Evolutionary conservation across 1,284 basidiomycete species (phyloP).

Genomic region (Agaricales sp.): DNA sequence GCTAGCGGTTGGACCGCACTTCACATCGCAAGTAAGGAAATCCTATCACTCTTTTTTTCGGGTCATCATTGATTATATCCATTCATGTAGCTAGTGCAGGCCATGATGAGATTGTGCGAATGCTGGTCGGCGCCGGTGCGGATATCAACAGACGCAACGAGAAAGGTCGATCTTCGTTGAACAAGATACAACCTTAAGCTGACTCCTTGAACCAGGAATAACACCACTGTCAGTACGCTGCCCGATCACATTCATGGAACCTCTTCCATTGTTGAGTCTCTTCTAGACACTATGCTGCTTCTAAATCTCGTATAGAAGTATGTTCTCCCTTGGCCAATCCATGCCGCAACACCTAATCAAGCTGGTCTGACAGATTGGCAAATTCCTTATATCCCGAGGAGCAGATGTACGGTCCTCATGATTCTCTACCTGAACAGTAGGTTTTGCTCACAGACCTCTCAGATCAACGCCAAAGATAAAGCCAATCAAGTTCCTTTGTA

Average conservation of each 20-base stretch:
- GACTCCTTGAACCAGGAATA: constrained; percentile 39
- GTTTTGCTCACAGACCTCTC: constrained; percentile 13
- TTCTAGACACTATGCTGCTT: constrained; percentile 86
- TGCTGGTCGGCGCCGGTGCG: constrained; percentile 79
- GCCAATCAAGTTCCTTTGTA: constrained; percentile 86
- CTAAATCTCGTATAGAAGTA: constrained; percentile 83
- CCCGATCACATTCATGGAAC: not conserved
- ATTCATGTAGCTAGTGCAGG: constrained; percentile 66
- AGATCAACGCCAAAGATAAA: constrained; percentile 89
- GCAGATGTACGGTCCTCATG: constrained; percentile 59
- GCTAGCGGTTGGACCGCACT: constrained; percentile 78
- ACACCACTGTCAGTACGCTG: constrained; percentile 81
- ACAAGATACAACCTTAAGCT: not conserved
- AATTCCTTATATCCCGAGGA: constrained; percentile 72
- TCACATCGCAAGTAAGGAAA: constrained; percentile 74
- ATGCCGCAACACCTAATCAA: constrained; percentile 20
- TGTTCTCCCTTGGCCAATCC: constrained; percentile 24
- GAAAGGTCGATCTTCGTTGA: not conserved
- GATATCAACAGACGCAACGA: constrained; percentile 51
- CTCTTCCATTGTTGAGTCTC: constrained; percentile 8
- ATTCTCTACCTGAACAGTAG: constrained; percentile 1
- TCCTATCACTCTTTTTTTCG: constrained; percentile 5
- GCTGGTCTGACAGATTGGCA: constrained; percentile 61
- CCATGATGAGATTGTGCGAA: constrained; percentile 65
- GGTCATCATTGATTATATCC: constrained; percentile 8